Base-by-base conservation (phyloP, 495 filamentous ascomycete species). In the Clavariopsis aquatica region DNA sequence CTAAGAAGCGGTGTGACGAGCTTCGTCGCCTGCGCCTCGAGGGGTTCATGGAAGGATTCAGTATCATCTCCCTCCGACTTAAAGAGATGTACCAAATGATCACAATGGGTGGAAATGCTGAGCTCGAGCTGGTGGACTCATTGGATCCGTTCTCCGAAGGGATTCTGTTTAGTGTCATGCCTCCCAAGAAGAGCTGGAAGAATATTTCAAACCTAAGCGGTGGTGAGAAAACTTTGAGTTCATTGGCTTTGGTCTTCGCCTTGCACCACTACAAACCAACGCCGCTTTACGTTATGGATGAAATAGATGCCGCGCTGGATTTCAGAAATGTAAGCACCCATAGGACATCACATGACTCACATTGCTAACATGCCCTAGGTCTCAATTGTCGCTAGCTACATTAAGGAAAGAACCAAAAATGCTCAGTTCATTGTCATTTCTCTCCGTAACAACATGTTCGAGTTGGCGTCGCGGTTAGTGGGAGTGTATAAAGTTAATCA, bases 51-150 rank as follows among this genome's bases (percentile, higher is more conserved):
- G 92, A 93, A 76, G 94, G 95, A 26, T 98, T 98, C 78, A 87
- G 87, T 73, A 87, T 83, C 57, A 98, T 98, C 73, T 96, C 93
- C n/a, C 79, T 96, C 22, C 88, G 93, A 1, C 80, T 98, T 57
- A 98, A 98, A 80, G 94, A 98, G 76, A 98, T 98, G 94, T 98
- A 98, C 78, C 94, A 98, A 76, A 97, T 98, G 94, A 98, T 98
- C 76, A 98, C 94, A 27, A 98, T 98, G 94, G 94, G 94, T 64
- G 94, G 94, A 45, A 98, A 98, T 71, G 94, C 94, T 8, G 95
- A 98, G 80, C 81, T 98, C 15, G 94, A 98, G 74, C 85, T 98
- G 27, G 94, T 98, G 22, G 94, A 98, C 76, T 91, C 86, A 1
- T 79, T 98, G 3, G 94, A 98, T 76, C 94, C 94, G 3, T 98